Base-by-base conservation (phyloP, 179 eudicot genomes). In the Silene noctiflora region DNA sequence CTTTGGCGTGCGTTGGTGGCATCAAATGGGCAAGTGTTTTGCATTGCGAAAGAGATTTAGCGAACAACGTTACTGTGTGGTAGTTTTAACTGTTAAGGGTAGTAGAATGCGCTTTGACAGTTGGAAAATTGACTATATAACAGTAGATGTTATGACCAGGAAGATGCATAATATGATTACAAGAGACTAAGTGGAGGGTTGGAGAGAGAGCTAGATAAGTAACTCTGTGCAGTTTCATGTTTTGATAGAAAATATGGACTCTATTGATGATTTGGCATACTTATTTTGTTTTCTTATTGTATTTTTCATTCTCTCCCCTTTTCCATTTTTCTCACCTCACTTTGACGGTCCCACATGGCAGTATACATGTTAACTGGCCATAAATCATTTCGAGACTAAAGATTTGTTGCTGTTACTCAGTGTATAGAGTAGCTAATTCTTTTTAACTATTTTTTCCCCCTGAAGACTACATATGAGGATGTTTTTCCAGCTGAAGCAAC, bases 401-500 rank as follows among this genome's bases (percentile, higher is more conserved):
- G 1, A 13, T 29, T 29, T 66, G 9, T 68, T 68, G 19, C 44
- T 64, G 60, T 63, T 64, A 29, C 16, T 48, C 51, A 19, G 63
- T 39, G 65, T 19, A 48, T 64, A 27, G 55, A 22, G 65, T 63
- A 20, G 33, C 63, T 61, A 76, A 33, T 75, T 12, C 39, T 2
- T 33, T 33, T 5, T 35, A 66, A 35, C 61, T 7, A 19, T 74
- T 73, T 61, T 71, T 35, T 13, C 67, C 35, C 78, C 27, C 68
- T 81, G 72, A 70, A 94, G 98, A 94, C 97, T 24, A 92, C 98
- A 14, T 94, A 88, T 78, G 97, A 94, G 80, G 98, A 94, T 87
- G 96, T 92, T 69, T 94, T 92, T 80, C 97, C 98, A 75, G 93
- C 96, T 13, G 97, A 94, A 84, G 98, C 98, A 77, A 88, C 97